Conservation (phyloP, 768 basidiomycete genomes). For the Pleurotus djamor region DNA sequence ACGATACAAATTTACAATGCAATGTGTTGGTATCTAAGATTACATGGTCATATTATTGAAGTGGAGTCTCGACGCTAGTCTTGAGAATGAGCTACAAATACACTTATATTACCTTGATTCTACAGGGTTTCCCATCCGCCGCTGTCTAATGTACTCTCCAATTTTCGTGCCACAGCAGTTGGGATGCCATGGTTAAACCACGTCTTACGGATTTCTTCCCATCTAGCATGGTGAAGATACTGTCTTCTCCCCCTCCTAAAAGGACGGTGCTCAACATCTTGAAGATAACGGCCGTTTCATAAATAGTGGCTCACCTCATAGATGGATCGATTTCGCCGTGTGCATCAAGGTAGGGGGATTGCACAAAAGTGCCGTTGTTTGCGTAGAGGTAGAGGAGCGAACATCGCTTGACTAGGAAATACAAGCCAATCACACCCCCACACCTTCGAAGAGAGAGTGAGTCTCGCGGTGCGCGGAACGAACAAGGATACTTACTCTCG, state of each 20-base stretch:
- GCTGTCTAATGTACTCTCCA: slow-evolving; percentile 83
- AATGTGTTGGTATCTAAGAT: too few species aligned
- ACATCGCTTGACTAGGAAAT: slow-evolving; percentile 90
- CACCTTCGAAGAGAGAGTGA: slow-evolving; percentile 51
- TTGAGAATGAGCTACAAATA: background rate
- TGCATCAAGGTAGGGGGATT: slow-evolving; percentile 89
- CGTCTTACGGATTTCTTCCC: slow-evolving; percentile 88
- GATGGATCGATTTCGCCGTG: slow-evolving; percentile 94
- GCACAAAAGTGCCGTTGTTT: slow-evolving; percentile 83
- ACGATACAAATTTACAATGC: too few species aligned
- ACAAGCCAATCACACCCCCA: slow-evolving; percentile 85
- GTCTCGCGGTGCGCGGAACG: background rate
- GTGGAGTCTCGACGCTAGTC: too few species aligned
- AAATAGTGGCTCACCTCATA: slow-evolving; percentile 67
- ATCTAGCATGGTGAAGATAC: slow-evolving; percentile 78
- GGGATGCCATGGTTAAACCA: slow-evolving; percentile 94
- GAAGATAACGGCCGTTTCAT: background rate
- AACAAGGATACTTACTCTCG: slow-evolving; percentile 68
- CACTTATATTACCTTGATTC: slow-evolving; percentile 7
- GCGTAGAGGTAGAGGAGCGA: slow-evolving; percentile 87
- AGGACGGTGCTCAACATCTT: background rate
- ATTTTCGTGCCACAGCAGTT: slow-evolving; percentile 82
- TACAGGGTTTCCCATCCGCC: slow-evolving; percentile 94
- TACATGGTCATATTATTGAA: too few species aligned
- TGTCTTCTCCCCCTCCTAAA: slow-evolving; percentile 84